Evolutionary conservation across 257 asterid species (phyloP), one percentile per base, ranked within the genome.

Genomic region (Cynanchum wilfordii): DNA sequence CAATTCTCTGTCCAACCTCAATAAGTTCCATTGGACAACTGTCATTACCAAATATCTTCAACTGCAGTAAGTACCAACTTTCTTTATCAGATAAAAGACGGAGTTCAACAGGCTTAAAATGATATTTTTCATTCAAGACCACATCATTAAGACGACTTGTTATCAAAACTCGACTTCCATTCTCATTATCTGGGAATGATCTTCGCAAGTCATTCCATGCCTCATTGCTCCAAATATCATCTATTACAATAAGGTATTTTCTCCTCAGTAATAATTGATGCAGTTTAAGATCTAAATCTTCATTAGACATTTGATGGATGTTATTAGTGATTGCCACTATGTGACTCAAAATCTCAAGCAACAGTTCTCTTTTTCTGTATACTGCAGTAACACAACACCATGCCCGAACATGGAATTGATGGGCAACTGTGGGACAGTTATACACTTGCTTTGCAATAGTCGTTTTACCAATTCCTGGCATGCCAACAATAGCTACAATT

Each of bases 391-490:
- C 75, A 75, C 22, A 69, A 57, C 63, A 45, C 79, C 79, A 75
- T 44, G 69, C 72, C 42, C 62, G 62, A 69, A 69, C 62, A 58
- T 75, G 59, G 30, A 75, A 69, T 16, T 47, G 65, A 50, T 30
- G 25, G 0, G 49, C 62, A 20, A 69, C 38, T 4, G 38, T 27
- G 25, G 72, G 55, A 3, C 60, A 51, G 10, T 4, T 54, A 29
- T 75, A 69, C 7, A 75, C 44, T 47, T 45, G 69, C 51, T 30
- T 75, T 10, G 75, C 75, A 0, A 75, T 55, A 57, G 71, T 75
- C 22, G 79, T 75, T 75, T 69, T 75, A 58, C 79, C 75, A 12
- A 69, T 42, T 49, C 79, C 75, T 3, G 66, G 52, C 55, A 59
- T 69, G 20, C 75, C 71, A 25, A 49, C 65, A 69, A 75, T 69